Evolutionary conservation across 148 eudicot species (phyloP), one percentile per base, ranked within the genome.

Genomic region (Pharnaceum exiguum): DNA sequence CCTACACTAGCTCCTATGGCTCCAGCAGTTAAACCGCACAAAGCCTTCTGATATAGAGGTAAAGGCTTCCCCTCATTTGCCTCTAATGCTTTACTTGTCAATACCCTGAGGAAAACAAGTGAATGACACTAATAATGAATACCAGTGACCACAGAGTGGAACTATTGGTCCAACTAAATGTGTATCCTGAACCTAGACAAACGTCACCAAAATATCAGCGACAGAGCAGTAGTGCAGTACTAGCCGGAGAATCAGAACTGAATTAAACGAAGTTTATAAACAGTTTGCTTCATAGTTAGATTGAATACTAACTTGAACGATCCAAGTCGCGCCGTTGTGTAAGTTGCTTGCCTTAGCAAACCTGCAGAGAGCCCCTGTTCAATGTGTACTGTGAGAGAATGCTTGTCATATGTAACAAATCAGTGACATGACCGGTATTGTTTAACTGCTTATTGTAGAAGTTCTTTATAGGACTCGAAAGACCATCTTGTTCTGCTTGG

Each of bases 51-150:
- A 57, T 93, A 93, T 8, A 91, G 71, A 33, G 98, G 98, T 22
- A 93, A 75, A 26, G 98, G 96, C 83, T 88, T 93, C 59, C 98
- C 96, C 31, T 88, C 98, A 57, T 93, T 93, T 22, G 95, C 95
- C 51, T 79, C 96, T 50, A 79, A 30, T 25, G 98, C 98, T 82
- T 91, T 91, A 38, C 67, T 79, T 10, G 86, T 85, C 71, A 91
- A 53, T 18, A 91, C 72, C 76, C 98, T 90, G 48, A 26, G 1
- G 2, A 10, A 44, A 4, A 17, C 10, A 28, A 58, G 12, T 17
- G 24, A 35, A 35, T 7, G 8, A 35, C 7, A 35, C 7, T 35
- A 6, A 12, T 35, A 6, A 35, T 6, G 8, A 35, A 12, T 12
- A 35, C 8, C 38, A 6, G 12, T 2, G 36, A 18, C 23, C 10